Base-by-base conservation (phyloP, 2,329 filamentous ascomycete genomes). In the Tolypocladium inflatum region DNA sequence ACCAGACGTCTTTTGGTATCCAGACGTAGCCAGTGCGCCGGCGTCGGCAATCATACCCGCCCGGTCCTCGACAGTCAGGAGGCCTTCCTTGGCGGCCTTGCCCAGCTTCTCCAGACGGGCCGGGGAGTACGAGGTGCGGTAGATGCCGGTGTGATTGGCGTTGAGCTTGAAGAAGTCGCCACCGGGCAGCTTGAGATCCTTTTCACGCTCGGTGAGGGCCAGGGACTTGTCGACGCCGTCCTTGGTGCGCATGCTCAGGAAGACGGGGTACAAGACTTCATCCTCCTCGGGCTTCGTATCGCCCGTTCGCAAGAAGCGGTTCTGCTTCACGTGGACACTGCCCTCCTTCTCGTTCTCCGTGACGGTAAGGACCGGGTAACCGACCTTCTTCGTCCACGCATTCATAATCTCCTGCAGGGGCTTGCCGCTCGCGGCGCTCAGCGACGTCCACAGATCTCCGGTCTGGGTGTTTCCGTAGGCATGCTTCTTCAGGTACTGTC, bases 131-230 rank as follows among this genome's bases (percentile, higher is more conserved):
- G 87, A 90, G 0, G 92, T 97, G 60, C 93, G 86, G 78, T 95
- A 97, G 62, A 97, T 87, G 63, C 90, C 90, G 26, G 91, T 92
- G 73, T 97, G 93, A 70, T 97, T 91, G 19, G 93, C 91, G 69
- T 97, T 97, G 61, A 97, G 78, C 80, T 97, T 97, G 85, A 89
- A 97, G 76, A 97, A 97, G 67, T 96, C 90, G 56, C 87, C 76
- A 67, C 88, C 84, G 23, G 88, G 83, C 33, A 97, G 72, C 74
- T 90, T 86, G 76, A 95, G 90, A 61, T 86, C 83, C 54, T 79
- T 81, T 73, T 96, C 90, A 43, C 93, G 87, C 26, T 66, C 64
- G 23, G 63, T 67, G 42, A 74, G 63, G 13, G 63, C 63, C 17
- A 64, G 35, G 63, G 62, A 66, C 68, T 92, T 88, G 64, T 96